Conservation (phyloP, 306 rosid species). For the Carpinus fangiana region DNA sequence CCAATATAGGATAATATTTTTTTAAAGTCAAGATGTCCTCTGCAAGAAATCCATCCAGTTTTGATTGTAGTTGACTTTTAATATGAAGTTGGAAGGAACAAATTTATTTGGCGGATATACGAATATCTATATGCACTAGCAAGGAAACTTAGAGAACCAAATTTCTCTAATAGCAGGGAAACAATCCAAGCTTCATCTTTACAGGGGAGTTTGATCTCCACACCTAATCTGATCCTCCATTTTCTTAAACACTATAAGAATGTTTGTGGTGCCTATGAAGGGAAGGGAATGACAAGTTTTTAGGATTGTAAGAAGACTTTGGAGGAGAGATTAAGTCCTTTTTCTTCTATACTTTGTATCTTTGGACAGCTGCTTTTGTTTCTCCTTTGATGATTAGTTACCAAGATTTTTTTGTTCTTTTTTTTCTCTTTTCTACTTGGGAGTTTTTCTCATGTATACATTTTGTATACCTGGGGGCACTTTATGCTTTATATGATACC, state of each 20-base stretch:
- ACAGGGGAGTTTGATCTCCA: neutral
- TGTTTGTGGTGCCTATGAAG: neutral
- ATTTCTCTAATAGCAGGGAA: neutral
- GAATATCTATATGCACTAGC: neutral
- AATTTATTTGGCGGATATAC: neutral
- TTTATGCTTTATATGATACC: too few relatives aligned
- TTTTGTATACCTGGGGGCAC: too few relatives aligned
- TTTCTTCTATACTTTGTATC: too few relatives aligned
- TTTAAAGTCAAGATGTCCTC: neutral
- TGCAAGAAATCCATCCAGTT: neutral
- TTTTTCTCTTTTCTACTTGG: too few relatives aligned
- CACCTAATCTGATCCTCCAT: neutral
- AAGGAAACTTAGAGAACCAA: neutral
- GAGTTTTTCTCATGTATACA: too few relatives aligned
- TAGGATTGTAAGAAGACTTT: too few relatives aligned
- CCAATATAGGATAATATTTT: neutral
- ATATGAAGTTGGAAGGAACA: neutral
- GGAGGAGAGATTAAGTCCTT: too few relatives aligned
- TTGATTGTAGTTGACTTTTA: neutral
- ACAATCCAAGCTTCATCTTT: neutral
- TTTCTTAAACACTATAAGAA: neutral
- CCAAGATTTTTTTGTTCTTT: too few relatives aligned
- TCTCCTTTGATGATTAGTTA: too few relatives aligned
- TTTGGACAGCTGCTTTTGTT: too few relatives aligned
- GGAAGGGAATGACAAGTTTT: too few relatives aligned